Conservation (phyloP, 176 grass and related monocot genomes). For the Metroxylon sagu region DNA sequence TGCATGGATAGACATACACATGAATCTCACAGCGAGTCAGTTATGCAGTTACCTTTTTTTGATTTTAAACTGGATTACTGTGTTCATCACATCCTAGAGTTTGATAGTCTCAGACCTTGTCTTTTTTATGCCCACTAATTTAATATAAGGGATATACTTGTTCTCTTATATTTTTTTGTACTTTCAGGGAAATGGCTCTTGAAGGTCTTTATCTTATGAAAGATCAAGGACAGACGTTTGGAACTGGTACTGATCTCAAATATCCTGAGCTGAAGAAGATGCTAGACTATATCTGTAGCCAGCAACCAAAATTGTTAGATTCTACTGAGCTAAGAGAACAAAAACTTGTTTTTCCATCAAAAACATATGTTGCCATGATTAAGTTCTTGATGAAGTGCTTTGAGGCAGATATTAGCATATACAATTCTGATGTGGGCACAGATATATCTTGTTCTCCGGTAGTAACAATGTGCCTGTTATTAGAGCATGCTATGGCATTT, state of each 20-base stretch:
- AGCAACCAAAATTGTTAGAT: slow-evolving; percentile 55
- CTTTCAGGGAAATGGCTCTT: slow-evolving; percentile 90
- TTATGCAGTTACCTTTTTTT: too few species aligned
- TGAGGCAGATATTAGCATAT: slow-evolving; percentile 30
- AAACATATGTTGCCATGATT: slow-evolving; percentile 81
- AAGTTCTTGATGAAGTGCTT: slow-evolving; percentile 97
- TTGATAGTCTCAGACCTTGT: too few species aligned
- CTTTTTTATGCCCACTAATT: too few species aligned
- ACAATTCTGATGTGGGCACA: slow-evolving; percentile 17
- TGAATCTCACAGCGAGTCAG: too few species aligned
- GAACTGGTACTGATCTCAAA: slow-evolving; percentile 35
- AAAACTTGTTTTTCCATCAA: slow-evolving; percentile 58
- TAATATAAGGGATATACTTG: slow-evolving; percentile 9
- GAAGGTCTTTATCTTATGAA: slow-evolving; percentile 67
- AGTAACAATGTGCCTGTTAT: slow-evolving; percentile 52
- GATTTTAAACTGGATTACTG: too few species aligned
- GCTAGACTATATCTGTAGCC: slow-evolving; percentile 59
- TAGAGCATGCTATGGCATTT: slow-evolving; percentile 82
- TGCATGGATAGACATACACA: too few species aligned
- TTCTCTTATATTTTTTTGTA: slow-evolving; percentile 17
- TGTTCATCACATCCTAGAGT: too few species aligned
- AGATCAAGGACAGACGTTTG: slow-evolving; percentile 43
- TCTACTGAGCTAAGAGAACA: slow-evolving; percentile 40
- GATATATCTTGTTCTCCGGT: slow-evolving; percentile 39
- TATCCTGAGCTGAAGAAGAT: slow-evolving; percentile 62